Evolutionary conservation across 1,284 basidiomycete genomes (phyloP).

Genomic region (Coniophora puteana): DNA sequence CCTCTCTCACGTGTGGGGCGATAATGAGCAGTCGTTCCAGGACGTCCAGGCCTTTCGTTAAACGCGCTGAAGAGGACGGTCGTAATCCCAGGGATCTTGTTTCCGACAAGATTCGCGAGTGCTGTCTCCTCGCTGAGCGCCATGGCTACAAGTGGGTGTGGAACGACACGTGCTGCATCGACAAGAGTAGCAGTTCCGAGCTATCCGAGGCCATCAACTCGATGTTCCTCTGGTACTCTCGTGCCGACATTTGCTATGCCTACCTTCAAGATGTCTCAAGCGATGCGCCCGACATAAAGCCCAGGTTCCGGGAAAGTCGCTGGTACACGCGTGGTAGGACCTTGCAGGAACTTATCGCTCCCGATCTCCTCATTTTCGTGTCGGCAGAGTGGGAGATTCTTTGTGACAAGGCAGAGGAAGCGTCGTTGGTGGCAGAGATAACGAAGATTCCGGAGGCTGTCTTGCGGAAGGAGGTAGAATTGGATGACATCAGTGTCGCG

Average conservation of each 20-base stretch:
- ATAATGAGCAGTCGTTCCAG: constrained; percentile 12
- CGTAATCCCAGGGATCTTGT: constrained; percentile 4
- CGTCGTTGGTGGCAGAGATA: not conserved
- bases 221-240: constrained; percentile 26
- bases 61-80: constrained; percentile 13
- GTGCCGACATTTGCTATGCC: constrained; percentile 20
- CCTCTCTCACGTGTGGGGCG: constrained; percentile 22
- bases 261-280: constrained; percentile 23
- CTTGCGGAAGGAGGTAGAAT: constrained; percentile 1
- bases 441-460: constrained; percentile 5
- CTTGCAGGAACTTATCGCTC: constrained; percentile 21
- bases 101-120: constrained; percentile 14
- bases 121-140: constrained; percentile 15
- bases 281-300: constrained; percentile 10
- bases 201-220: constrained; percentile 23
- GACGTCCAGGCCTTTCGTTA: constrained; percentile 15
- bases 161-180: constrained; percentile 28
- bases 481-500: constrained; percentile 1
- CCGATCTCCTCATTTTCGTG: constrained; percentile 16
- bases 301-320: constrained; percentile 9
- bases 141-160: constrained; percentile 21
- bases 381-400: constrained; percentile 15
- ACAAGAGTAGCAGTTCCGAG: constrained; percentile 18
- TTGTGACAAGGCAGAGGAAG: constrained; percentile 5
- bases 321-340: constrained; percentile 23